Evolutionary conservation across 371 early-diverging fungal genomes (phyloP), one percentile per base, ranked within the genome.

Genomic region (Mortierella sp.): DNA sequence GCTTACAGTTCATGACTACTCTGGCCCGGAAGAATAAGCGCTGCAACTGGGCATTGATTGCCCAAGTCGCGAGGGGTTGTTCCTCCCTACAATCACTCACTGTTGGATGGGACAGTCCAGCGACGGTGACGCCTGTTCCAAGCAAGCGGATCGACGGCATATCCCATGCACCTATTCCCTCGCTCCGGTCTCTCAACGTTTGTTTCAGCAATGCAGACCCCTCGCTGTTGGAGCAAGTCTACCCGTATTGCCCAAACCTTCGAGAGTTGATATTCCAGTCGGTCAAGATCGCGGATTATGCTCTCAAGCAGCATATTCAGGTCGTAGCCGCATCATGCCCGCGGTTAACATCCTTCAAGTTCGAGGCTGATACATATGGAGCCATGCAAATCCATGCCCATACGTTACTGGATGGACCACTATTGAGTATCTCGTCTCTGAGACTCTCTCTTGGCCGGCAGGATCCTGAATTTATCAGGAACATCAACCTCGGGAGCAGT

Each of bases 21-120:
- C 45, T 68, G 0, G 3, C 57, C 2, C 55, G 46, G 5, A 68
- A 56, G 42, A 68, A 61, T 53, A 24, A 61, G 18, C 42, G 24
- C 2, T 68, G 61, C 16, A 23, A 61, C 9, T 68, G 61, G 68
- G 31, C 28, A 1, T 16, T 68, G 7, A 3, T 68, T 5, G 31
- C 56, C 23, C 43, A 43, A 1, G 26, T 57, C 23, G 51, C 47
- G 3, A 23, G 47, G 19, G 61, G 43, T 21, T 68, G 68, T 27
- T 50, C 51, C 1, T 34, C 4, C 13, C 46, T 68, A 18, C 46
- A 68, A 9, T 51, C 56, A 2, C 45, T 68, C 18, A 19, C 41
- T 24, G 61, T 67, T 3, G 54, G 49, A 34, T 67, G 67, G 67
- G 56, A 60, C 16, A 19, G 42, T 8, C 60, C 39, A 0, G n/a